phyloP scores from a whole-genome alignment of 768 basidiomycete species.

The Leucocoprinus leucothites region DNA sequence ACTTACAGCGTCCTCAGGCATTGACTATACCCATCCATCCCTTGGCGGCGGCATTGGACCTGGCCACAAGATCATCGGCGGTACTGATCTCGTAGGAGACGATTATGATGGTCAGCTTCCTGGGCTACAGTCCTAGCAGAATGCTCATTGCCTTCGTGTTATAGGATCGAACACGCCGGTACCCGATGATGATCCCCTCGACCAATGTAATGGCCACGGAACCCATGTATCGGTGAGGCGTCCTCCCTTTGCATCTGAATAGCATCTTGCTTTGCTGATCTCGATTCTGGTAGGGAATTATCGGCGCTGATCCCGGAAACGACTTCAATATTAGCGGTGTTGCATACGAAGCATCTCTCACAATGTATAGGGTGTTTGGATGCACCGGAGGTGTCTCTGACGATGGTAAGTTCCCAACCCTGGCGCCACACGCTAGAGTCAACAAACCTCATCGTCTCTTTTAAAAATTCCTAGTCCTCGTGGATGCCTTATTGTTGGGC shows the following conservation, averaged over 20 bases:
- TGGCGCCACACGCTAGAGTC: no score
- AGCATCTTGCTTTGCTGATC: background rate
- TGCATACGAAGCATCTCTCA: constrained; percentile 56
- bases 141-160: background rate
- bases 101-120: constrained; percentile 37
- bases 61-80: constrained; percentile 50
- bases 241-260: background rate
- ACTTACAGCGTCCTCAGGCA: no score
- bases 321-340: constrained; percentile 67
- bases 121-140: background rate
- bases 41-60: constrained; percentile 55
- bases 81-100: constrained; percentile 59
- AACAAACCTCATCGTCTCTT: background rate
- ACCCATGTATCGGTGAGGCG: background rate
- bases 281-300: constrained; percentile 55
- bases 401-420: constrained; percentile 37
- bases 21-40: constrained; percentile 53
- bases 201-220: constrained; percentile 43
- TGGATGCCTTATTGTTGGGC: constrained; percentile 51
- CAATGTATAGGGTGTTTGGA: constrained; percentile 57
- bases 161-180: constrained; percentile 43
- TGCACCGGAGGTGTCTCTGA: constrained; percentile 50
- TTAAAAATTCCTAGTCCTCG: constrained; percentile 22
- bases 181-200: constrained; percentile 50
- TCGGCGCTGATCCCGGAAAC: constrained; percentile 60